Conservation (phyloP, 768 basidiomycete genomes). For the Rhizopogon vulgaris region DNA sequence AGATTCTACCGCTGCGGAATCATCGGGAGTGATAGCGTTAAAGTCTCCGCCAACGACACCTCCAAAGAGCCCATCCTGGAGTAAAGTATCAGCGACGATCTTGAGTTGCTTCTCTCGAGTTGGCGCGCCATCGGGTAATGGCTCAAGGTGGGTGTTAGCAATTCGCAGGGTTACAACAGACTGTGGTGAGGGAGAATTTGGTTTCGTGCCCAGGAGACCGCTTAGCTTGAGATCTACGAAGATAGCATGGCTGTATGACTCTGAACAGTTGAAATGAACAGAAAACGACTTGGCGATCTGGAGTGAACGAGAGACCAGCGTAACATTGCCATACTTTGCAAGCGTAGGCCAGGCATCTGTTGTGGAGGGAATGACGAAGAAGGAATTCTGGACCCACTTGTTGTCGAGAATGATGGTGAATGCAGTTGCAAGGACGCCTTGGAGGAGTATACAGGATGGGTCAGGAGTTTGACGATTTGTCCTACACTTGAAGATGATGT, state of each 20-base stretch:
- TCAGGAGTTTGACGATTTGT: slow-evolving; percentile 34
- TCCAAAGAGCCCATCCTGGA: slow-evolving; percentile 34
- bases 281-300: slow-evolving; percentile 36
- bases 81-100: slow-evolving; percentile 39
- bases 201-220: not conserved
- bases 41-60: slow-evolving; percentile 61
- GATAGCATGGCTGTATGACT: slow-evolving; percentile 43
- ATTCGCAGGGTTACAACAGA: slow-evolving; percentile 39
- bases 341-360: slow-evolving; percentile 41
- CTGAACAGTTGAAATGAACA: slow-evolving; percentile 40
- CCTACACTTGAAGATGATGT: slow-evolving; percentile 37
- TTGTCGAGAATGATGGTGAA: slow-evolving; percentile 41
- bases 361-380: slow-evolving; percentile 44
- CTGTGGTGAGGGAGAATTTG: slow-evolving; percentile 19
- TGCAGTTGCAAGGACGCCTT: slow-evolving; percentile 47
- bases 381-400: slow-evolving; percentile 52
- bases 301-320: slow-evolving; percentile 48
- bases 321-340: slow-evolving; percentile 51
- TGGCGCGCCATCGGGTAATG: slow-evolving; percentile 36
- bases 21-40: slow-evolving; percentile 45
- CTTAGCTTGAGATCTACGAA: slow-evolving; percentile 42
- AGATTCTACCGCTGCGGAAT: slow-evolving; percentile 32
- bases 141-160: slow-evolving; percentile 66
- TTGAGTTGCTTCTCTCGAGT: slow-evolving; percentile 38
- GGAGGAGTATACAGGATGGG: slow-evolving; percentile 55